phyloP scores from a whole-genome alignment of 495 filamentous ascomycete genomes.

The Barbatosphaeria neglecta region DNA sequence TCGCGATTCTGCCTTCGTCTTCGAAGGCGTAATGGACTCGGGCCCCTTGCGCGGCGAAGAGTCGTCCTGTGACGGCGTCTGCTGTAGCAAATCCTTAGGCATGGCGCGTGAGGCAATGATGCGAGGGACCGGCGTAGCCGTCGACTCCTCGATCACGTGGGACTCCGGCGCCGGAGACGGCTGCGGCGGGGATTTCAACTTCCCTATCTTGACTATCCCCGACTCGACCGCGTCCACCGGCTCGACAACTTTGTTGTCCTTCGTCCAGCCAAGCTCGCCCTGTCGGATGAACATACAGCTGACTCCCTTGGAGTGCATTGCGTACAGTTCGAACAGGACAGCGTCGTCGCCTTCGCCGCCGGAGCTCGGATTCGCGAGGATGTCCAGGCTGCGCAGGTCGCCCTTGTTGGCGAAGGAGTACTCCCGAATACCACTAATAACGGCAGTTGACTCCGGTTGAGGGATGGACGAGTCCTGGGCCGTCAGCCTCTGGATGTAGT shows the following conservation, averaged over 20 bases:
- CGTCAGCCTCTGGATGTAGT: constrained; percentile 65
- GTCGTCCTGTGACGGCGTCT: constrained; percentile 17
- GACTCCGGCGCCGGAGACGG: constrained; percentile 17
- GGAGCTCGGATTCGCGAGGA: constrained; percentile 51
- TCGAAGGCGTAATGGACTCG: constrained; percentile 14
- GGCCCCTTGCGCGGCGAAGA: constrained; percentile 12
- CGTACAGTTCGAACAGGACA: constrained; percentile 83
- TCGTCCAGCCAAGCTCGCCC: constrained; percentile 78
- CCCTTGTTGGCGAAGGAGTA: constrained; percentile 87
- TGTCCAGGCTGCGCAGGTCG: constrained; percentile 76
- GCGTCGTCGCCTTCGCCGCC: constrained; percentile 43
- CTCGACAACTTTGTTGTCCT: constrained; percentile 71
- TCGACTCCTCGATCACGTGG: constrained; percentile 15
- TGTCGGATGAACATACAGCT: constrained; percentile 74
- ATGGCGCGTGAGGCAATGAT: constrained; percentile 22
- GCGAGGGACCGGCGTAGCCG: constrained; percentile 8
- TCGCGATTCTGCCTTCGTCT: constrained; percentile 25
- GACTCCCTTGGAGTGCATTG: constrained; percentile 93
- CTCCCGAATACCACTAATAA: constrained; percentile 89
- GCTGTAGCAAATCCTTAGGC: constrained; percentile 26
- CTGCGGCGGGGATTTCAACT: constrained; percentile 27
- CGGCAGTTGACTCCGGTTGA: constrained; percentile 82
- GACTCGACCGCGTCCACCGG: constrained; percentile 61
- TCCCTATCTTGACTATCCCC: constrained; percentile 41
- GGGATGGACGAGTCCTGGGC: constrained; percentile 62